phyloP scores from a whole-genome alignment of 1,139 yeast genomes.

The Candida smagusa region DNA sequence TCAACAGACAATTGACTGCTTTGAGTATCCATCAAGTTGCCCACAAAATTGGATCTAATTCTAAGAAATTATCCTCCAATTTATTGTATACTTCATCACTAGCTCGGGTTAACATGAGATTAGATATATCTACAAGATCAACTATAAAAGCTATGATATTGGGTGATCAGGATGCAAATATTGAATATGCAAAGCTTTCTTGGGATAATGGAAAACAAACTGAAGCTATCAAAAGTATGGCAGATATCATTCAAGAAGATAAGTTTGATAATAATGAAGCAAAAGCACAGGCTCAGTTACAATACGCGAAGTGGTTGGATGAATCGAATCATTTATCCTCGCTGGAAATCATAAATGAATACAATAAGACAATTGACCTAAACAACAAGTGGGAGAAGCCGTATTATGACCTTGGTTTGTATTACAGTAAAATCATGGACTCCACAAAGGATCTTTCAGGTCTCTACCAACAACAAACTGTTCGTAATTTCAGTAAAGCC shows the following conservation, averaged over 20 bases:
- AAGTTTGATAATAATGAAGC: constrained; percentile 16
- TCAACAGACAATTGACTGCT: constrained; percentile 59
- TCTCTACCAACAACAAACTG: constrained; percentile 61
- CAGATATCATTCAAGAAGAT: constrained; percentile 33
- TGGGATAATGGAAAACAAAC: constrained; percentile 93
- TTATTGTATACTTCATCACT: constrained; percentile 62
- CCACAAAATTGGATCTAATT: constrained; percentile 36
- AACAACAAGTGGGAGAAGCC: constrained; percentile 74
- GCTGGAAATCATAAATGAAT: constrained; percentile 67
- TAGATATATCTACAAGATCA: constrained; percentile 71
- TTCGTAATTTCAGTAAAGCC: constrained; percentile 63
- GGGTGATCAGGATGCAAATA: constrained; percentile 52
- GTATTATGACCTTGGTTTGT: constrained; percentile 76
- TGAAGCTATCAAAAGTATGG: constrained; percentile 71
- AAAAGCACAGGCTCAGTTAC: constrained; percentile 58
- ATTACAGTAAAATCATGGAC: constrained; percentile 74
- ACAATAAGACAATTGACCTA: constrained; percentile 54
- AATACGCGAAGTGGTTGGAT: constrained; percentile 88
- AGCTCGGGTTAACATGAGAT: constrained; percentile 65
- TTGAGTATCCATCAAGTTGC: constrained; percentile 60
- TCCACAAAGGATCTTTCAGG: constrained; percentile 53
- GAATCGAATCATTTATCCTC: constrained; percentile 82
- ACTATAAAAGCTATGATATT: constrained; percentile 65
- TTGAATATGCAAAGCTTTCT: constrained; percentile 78
- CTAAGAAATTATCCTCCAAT: constrained; percentile 37